Evolutionary conservation across 805 yeast genomes (phyloP).

Genomic region (Nakazawaea anatomiae): DNA sequence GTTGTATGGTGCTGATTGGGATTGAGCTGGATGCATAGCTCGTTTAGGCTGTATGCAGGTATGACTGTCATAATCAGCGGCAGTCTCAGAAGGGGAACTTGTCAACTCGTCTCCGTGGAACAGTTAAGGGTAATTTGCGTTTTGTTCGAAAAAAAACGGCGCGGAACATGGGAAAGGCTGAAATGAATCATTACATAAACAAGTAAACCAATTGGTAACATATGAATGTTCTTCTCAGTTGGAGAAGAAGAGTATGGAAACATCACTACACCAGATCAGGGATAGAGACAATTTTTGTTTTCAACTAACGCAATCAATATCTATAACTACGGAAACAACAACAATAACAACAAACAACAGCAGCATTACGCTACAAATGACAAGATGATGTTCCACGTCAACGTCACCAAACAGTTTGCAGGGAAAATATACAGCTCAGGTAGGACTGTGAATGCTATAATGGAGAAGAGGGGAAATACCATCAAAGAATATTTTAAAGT

Average conservation of each 20-base stretch:
- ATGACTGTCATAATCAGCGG: no score
- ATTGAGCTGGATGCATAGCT: no score
- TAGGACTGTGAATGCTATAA: slow-evolving; percentile 41
- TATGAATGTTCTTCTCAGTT: no score
- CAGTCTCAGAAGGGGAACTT: background rate
- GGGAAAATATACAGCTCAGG: slow-evolving; percentile 50
- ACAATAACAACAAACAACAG: background rate
- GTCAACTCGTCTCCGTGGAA: background rate
- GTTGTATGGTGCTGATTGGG: no score
- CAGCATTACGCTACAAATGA: slow-evolving; percentile 25
- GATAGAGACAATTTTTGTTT: no score
- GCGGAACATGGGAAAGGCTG: background rate
- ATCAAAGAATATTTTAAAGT: slow-evolving; percentile 47
- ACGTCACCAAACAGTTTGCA: slow-evolving; percentile 48
- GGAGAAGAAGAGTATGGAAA: no score
- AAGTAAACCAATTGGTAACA: no score
- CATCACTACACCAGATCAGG: no score
- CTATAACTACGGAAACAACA: no score
- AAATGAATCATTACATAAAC: no score
- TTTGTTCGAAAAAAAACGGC: background rate
- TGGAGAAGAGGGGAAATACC: slow-evolving; percentile 56
- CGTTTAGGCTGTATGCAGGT: no score
- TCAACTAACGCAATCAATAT: background rate
- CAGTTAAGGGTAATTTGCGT: background rate
- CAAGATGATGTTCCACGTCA: slow-evolving; percentile 51